A percentile compares a stretch with the other conserved stretches of the same genome.
phyloP scores from a whole-genome alignment of 208 protist species.

The Willaertia magna region DNA sequence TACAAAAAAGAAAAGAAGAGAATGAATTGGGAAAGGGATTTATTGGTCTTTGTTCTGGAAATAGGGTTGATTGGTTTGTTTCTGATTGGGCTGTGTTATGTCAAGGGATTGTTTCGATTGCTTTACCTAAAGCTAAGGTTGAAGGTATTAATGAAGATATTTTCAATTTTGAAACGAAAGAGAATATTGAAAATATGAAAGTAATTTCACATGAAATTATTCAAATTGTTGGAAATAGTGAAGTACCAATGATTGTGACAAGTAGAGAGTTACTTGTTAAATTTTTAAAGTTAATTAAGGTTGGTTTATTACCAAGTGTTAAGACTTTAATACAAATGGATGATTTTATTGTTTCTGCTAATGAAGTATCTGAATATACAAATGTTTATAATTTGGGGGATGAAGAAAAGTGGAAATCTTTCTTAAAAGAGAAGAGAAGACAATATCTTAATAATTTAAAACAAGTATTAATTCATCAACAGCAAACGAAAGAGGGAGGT shows the following conservation, averaged over 20 bases:
- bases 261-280: not conserved
- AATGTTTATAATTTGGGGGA: not conserved
- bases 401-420: not conserved
- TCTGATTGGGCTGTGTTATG: not conserved
- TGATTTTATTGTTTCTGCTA: not conserved
- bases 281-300: not conserved
- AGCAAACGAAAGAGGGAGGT: not conserved
- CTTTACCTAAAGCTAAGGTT: not conserved
- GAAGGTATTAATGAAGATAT: not conserved
- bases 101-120: not conserved
- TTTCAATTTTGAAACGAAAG: not conserved
- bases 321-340: not conserved
- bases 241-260: not conserved
- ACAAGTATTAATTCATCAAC: not conserved
- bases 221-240: not conserved
- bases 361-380: not conserved
- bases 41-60: not conserved
- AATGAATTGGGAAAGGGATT: not conserved
- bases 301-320: not conserved
- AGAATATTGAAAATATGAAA: not conserved
- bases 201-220: not conserved
- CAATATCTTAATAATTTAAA: not conserved
- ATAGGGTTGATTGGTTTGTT: conserved; percentile 1
- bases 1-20: not conserved
- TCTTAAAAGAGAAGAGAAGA: not conserved